phyloP scores from a whole-genome alignment of 2,329 filamentous ascomycete species.

The Xylariaceae sp. region DNA sequence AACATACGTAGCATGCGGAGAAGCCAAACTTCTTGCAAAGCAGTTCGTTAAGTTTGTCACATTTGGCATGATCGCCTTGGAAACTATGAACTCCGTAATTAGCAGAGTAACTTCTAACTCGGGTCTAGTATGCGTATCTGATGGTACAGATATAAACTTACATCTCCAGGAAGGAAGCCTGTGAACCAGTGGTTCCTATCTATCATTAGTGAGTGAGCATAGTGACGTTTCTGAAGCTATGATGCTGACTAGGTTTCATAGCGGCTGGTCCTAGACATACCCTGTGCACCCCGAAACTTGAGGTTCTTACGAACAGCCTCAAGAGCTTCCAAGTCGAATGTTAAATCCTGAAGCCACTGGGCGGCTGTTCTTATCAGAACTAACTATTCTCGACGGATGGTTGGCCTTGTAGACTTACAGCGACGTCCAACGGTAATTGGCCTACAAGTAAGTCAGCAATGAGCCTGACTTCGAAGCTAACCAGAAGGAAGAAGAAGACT shows the following conservation, averaged over 20 bases:
- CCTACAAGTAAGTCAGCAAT: background rate
- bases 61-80: slow-evolving; percentile 54
- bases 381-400: background rate
- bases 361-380: slow-evolving; percentile 67
- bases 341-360: slow-evolving; percentile 75
- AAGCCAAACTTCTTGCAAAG: slow-evolving; percentile 64
- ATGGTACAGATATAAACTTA: background rate
- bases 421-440: slow-evolving; percentile 25
- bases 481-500: background rate
- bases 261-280: slow-evolving; percentile 18
- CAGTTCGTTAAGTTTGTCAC: slow-evolving; percentile 60
- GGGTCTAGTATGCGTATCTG: background rate
- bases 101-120: background rate
- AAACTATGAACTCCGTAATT: slow-evolving; percentile 44
- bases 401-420: slow-evolving; percentile 5
- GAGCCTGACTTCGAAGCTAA: background rate
- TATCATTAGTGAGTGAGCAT: no score
- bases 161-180: slow-evolving; percentile 24
- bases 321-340: slow-evolving; percentile 77
- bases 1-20: slow-evolving; percentile 53
- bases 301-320: slow-evolving; percentile 72
- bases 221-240: no score
- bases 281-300: slow-evolving; percentile 64
- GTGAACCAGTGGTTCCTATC: slow-evolving; percentile 26
- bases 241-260: background rate